Evolutionary conservation across 345 rosid species (phyloP), one percentile per base, ranked within the genome.

Genomic region (Brassica cretica): DNA sequence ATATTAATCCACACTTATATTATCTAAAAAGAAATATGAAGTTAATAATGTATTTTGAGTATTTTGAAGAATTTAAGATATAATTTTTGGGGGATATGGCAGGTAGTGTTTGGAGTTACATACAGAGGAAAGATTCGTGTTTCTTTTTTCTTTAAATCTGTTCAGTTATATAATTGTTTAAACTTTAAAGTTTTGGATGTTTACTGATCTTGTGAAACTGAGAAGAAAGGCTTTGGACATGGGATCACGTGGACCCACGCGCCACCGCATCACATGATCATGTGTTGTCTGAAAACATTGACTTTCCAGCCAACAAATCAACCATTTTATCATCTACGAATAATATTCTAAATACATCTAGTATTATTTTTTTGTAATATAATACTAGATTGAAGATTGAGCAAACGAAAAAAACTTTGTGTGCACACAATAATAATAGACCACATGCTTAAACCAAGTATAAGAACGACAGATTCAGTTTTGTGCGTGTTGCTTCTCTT

Each of bases 241-340:
- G 69, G 78, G 76, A 71, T 85, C 93, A 88, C 92, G 86, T 89
- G 96, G 89, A 67, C 92, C 90, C 88, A 85, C 67, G 87, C 78
- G 86, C 71, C 81, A 66, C 83, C 67, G 62, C 79, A 78, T 82
- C 87, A 88, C 84, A 83, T 86, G 89, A 55, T 72, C 88, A 86
- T 88, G 92, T 84, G 92, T 86, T 83, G 88, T 86, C 86, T 70
- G 88, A 86, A 82, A 85, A 68, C 75, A 79, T 60, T 59, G 89
- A 88, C 90, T 81, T 83, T 83, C 84, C 86, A 88, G 83, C 85
- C 64, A 78, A 75, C 83, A 49, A 74, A 41, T 70, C 65, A 66
- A 66, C 80, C 66, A 69, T 51, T 69, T 30, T 51, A 51, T 68
- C 62, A 59, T 67, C 56, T 67, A 44, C 33, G 24, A 29, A 30